These are phyloP conservation scores for Candida anutae DNA, from an alignment of 1,139 yeast genomes.

Conservation along the genomic window DNA sequence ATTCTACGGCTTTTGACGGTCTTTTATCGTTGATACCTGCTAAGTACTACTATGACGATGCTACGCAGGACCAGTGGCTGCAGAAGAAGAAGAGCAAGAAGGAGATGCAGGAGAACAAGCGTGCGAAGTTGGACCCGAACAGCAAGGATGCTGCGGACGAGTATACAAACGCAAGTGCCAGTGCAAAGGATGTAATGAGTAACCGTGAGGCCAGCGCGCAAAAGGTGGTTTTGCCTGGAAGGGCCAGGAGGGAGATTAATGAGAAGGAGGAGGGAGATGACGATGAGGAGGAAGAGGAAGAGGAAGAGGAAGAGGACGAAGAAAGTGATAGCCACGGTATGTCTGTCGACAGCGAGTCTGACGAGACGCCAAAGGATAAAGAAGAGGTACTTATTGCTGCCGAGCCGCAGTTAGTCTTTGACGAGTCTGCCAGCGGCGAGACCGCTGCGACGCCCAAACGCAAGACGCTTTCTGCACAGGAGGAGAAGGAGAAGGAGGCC, in stretches of 20 bases:
- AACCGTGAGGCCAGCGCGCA: constrained; percentile 50
- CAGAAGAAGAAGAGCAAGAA: constrained; percentile 68
- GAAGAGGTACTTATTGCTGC: constrained; percentile 8
- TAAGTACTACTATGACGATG: constrained; percentile 77
- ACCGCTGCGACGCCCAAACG: constrained; percentile 11
- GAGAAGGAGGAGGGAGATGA: constrained; percentile 5
- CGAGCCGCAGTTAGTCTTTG: constrained; percentile 3
- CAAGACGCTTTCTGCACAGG: constrained; percentile 33
- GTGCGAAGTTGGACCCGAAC: constrained; percentile 72
- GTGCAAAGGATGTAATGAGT: constrained; percentile 63
- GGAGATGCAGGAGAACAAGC: constrained; percentile 54
- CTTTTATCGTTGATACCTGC: constrained; percentile 88
- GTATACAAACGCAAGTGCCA: constrained; percentile 30
- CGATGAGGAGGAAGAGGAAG: constrained; percentile 11
- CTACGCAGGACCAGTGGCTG: constrained; percentile 82
- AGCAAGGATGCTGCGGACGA: constrained; percentile 38
- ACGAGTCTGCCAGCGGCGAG: constrained; percentile 8
- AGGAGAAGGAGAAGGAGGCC: constrained; percentile 40
- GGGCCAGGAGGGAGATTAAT: constrained; percentile 4
- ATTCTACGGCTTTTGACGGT: constrained; percentile 86
- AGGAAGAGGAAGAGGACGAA: constrained; percentile 7
- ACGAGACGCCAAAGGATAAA: constrained; percentile 72
- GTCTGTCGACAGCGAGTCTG: constrained; percentile 16
- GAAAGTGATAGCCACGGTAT: constrained; percentile 6
- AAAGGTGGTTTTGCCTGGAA: constrained; percentile 48